These are phyloP conservation scores for Solanum pimpinellifolium DNA, from an alignment of 257 asterid species.

Conservation along the genomic window DNA sequence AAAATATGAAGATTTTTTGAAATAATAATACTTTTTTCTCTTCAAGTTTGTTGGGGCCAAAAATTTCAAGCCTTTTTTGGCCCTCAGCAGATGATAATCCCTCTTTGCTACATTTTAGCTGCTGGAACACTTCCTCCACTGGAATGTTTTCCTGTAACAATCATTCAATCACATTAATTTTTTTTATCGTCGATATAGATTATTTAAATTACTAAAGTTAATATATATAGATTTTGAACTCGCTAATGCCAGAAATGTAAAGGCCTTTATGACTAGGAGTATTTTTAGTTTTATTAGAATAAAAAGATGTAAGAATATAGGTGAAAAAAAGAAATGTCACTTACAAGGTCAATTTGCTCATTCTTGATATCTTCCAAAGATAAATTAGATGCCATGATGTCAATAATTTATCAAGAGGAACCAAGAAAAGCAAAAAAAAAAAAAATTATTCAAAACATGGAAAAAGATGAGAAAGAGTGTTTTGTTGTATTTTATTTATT, in stretches of 20 bases:
- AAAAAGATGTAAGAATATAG: not conserved
- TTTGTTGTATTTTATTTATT: not conserved
- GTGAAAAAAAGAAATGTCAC: not conserved
- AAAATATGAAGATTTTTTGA: not conserved
- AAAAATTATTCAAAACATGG: not conserved
- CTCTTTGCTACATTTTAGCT: conserved; percentile 45
- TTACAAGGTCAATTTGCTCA: conserved; percentile 58
- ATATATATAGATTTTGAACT: not conserved
- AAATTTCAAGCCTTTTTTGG: conserved; percentile 41
- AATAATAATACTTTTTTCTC: conserved; percentile 34
- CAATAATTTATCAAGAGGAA: not conserved
- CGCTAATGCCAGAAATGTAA: not conserved
- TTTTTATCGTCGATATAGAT: not conserved
- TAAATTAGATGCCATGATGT: conserved; percentile 31
- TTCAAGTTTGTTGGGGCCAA: conserved; percentile 76
- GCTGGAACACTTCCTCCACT: conserved; percentile 57
- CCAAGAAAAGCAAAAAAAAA: not conserved
- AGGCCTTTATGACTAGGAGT: not conserved
- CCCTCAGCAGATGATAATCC: conserved; percentile 61
- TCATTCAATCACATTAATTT: not conserved
- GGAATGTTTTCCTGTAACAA: conserved; percentile 52
- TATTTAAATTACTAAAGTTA: not conserved
- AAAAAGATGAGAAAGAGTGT: not conserved
- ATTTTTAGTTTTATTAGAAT: not conserved
- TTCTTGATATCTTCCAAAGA: conserved; percentile 50